Conservation (phyloP, 2,329 filamentous ascomycete genomes). For the Aspergillus neoniger region DNA sequence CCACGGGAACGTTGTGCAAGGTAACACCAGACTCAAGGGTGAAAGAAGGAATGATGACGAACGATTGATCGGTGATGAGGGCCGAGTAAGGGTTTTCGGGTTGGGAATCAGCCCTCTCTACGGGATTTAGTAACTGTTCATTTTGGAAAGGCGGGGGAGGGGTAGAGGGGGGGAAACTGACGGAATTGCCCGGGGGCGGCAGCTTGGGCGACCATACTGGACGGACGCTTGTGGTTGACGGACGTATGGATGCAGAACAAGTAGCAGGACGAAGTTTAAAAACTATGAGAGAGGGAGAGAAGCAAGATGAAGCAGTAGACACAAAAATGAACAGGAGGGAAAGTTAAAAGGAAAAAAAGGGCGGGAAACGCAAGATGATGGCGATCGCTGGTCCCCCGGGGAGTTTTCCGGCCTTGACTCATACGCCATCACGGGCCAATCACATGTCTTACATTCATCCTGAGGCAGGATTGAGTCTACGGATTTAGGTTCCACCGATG, state of each 20-base stretch:
- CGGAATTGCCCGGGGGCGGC: constrained; percentile 32
- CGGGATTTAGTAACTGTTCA: constrained; percentile 55
- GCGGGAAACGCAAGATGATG: not conserved
- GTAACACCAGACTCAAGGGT: constrained; percentile 89
- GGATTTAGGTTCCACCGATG: not conserved
- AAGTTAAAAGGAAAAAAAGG: not conserved
- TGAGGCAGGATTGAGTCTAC: not conserved
- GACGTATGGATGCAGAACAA: not conserved
- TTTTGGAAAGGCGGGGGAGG: constrained; percentile 14
- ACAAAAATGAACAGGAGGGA: not conserved
- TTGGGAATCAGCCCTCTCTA: constrained; percentile 62
- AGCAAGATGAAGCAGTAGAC: not conserved
- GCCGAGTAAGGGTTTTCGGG: constrained; percentile 88
- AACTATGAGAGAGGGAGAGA: not conserved
- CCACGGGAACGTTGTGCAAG: constrained; percentile 71
- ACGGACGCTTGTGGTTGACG: not conserved
- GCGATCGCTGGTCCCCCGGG: not conserved
- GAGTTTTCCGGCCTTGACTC: constrained; percentile 7
- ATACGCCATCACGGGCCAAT: constrained; percentile 6
- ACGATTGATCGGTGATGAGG: constrained; percentile 84
- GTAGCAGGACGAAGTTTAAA: not conserved
- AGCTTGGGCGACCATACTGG: constrained; percentile 29
- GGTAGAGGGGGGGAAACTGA: constrained; percentile 37
- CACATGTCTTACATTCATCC: not conserved
- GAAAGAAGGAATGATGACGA: constrained; percentile 84